Evolutionary conservation across 2,329 filamentous ascomycete genomes (phyloP), one percentile per base, ranked within the genome.

Genomic region (Alternaria alternata): DNA sequence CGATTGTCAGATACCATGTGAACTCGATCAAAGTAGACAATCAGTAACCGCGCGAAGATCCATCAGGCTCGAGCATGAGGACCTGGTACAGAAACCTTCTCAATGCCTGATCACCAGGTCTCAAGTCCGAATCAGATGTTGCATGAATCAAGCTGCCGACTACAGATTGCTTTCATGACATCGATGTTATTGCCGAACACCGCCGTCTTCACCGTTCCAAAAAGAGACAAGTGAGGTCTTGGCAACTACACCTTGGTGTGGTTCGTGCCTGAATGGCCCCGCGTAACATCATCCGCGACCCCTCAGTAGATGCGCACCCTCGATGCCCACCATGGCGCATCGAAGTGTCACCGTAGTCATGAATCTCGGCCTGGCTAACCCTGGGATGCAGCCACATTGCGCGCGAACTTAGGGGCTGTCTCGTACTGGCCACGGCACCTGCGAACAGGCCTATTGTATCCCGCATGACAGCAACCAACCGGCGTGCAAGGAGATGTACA

Each of bases 261-360:
- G 46, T 34, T 57, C 38, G 54, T 46, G 20, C 48, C 41, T 38
- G 38, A 42, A 54, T 54, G 49, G 49, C 54, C 59, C 63, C 68
- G 68, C 68, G 65, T 69, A 59, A 68, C 28, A 51, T 66, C 69
- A 68, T 71, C 68, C 68, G 65, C 49, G 39, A 41, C 51, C 56
- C 54, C 49, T 44, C 54, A 44, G 65, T 60, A 44, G 56, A 63
- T 65, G 20, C 46, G 62, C 57, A 63, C 59, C 63, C 30, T 22
- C 34, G 28, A 48, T 30, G 34, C 7, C 44, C 12, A 36, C 16
- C 30, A 34, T 41, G 7, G 52, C 55, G 58, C 53, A 51, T 56
- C 62, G 47, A 57, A 51, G 48, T 57, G n/a, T 49, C 60, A 54
- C 58, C 46, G 28, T 56, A 39, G 54, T 54, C 43, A 51, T 56